Percentiles rank a stretch among this genome's conserved stretches.
Conservation (phyloP, 768 basidiomycete species). For the Termitomyces bulborhizus region DNA sequence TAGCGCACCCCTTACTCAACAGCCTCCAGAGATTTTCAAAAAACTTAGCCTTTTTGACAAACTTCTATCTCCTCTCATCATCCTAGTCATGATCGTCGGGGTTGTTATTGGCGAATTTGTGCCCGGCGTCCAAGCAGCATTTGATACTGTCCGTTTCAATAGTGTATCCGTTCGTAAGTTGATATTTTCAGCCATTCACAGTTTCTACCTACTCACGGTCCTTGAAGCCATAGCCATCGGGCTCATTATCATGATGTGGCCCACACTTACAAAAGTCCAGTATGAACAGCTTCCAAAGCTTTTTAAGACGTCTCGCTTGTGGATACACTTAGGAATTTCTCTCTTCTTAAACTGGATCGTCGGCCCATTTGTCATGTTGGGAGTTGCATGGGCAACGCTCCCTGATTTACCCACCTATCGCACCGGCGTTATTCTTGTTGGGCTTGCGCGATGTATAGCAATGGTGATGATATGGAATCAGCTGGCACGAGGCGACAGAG, state of each 20-base stretch:
- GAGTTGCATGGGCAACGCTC: constrained; percentile 76
- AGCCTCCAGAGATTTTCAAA: constrained; percentile 1
- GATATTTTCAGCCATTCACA: neutral
- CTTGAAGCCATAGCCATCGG: constrained; percentile 73
- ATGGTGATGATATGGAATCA: constrained; percentile 84
- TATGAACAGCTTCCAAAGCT: constrained; percentile 64
- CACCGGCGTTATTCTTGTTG: constrained; percentile 78
- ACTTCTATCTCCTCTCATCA: neutral
- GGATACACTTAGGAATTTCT: constrained; percentile 65
- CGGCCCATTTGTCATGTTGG: constrained; percentile 82
- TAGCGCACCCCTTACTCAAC: neutral
- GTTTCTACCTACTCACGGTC: neutral
- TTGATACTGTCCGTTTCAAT: constrained; percentile 57
- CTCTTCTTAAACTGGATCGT: constrained; percentile 74
- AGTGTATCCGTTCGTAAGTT: constrained; percentile 75
- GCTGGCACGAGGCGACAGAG: constrained; percentile 58
- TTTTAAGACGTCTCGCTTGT: constrained; percentile 46
- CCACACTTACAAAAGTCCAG: constrained; percentile 68
- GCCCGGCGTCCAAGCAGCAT: constrained; percentile 50
- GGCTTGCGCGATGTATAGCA: constrained; percentile 64
- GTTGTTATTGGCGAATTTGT: constrained; percentile 70
- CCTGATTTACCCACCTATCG: constrained; percentile 74
- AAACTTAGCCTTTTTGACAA: neutral
- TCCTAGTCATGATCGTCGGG: constrained; percentile 70
- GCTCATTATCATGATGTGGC: constrained; percentile 87